These are phyloP conservation scores for Ophiocordyceps sinensis DNA, from an alignment of 2,329 filamentous ascomycete genomes.

Conservation along the genomic window DNA sequence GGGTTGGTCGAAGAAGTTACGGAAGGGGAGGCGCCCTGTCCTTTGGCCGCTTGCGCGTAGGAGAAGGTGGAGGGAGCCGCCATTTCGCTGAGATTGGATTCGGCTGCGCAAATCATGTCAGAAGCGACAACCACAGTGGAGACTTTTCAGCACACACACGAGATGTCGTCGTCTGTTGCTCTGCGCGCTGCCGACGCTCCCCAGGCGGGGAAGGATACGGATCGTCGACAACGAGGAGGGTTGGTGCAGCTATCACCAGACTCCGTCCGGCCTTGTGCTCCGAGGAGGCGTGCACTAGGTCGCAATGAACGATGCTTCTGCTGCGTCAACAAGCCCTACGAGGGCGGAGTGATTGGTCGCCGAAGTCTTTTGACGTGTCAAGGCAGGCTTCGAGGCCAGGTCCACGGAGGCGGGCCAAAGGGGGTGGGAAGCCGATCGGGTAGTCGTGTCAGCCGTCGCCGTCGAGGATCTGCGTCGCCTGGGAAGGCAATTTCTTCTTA, in stretches of 20 bases:
- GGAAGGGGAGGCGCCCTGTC: constrained; percentile 35
- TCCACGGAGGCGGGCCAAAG: background rate
- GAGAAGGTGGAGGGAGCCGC: constrained; percentile 56
- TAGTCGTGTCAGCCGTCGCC: background rate
- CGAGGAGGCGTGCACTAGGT: background rate
- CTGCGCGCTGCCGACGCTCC: constrained; percentile 6
- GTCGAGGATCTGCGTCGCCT: background rate
- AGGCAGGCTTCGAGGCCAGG: background rate
- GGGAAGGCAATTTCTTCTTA: too few species aligned
- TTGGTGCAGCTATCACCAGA: background rate
- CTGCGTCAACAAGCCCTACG: background rate
- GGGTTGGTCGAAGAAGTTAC: constrained; percentile 11
- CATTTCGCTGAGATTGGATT: constrained; percentile 25
- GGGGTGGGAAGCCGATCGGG: background rate
- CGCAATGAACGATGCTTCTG: background rate
- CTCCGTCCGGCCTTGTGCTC: background rate
- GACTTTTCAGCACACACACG: constrained; percentile 7
- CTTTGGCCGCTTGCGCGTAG: constrained; percentile 91
- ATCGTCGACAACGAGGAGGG: constrained; percentile 1
- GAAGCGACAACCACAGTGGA: constrained; percentile 7
- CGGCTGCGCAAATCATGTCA: constrained; percentile 14
- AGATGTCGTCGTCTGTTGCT: constrained; percentile 4
- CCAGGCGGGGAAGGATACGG: constrained; percentile 5
- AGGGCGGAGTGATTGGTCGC: background rate
- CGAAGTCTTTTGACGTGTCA: background rate